Conservation (phyloP, 164 flowering plant species). For the Kingdonia uniflora region DNA sequence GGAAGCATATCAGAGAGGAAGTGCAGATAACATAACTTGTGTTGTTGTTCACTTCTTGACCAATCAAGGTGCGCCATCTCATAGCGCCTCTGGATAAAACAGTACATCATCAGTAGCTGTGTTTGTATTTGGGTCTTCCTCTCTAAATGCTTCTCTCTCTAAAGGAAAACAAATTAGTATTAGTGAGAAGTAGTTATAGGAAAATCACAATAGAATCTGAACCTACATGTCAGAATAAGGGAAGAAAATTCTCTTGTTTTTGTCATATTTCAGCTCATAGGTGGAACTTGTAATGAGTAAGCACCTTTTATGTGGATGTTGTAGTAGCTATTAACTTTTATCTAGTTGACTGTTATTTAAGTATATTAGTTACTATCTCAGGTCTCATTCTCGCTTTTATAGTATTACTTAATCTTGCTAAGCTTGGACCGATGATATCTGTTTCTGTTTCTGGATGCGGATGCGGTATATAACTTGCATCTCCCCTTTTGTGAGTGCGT, state of each 20-base stretch:
- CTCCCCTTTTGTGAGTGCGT: too few species aligned
- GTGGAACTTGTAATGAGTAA: slow-evolving; percentile 7
- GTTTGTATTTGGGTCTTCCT: neutral
- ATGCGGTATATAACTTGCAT: too few species aligned
- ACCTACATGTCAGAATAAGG: neutral
- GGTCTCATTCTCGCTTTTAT: neutral
- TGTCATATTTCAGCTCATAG: slow-evolving; percentile 4
- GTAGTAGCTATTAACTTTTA: slow-evolving; percentile 2
- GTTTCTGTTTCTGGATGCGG: too few species aligned
- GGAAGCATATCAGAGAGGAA: slow-evolving; percentile 85
- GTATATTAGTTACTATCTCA: neutral
- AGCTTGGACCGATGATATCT: too few species aligned
- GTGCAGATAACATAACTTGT: slow-evolving; percentile 88
- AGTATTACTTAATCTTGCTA: too few species aligned
- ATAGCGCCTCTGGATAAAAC: slow-evolving; percentile 17
- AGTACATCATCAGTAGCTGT: slow-evolving; percentile 3
- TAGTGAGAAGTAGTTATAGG: neutral
- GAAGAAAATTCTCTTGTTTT: neutral
- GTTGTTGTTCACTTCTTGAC: slow-evolving; percentile 85
- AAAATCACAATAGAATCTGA: neutral
- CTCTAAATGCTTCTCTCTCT: too few species aligned
- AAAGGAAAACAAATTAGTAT: neutral
- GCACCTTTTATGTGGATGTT: neutral
- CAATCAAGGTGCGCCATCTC: slow-evolving; percentile 27
- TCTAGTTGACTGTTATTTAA: neutral